Evolutionary conservation across 2,329 filamentous ascomycete genomes (phyloP), one percentile per base, ranked within the genome.

Genomic region (Ambrosiella xylebori): DNA sequence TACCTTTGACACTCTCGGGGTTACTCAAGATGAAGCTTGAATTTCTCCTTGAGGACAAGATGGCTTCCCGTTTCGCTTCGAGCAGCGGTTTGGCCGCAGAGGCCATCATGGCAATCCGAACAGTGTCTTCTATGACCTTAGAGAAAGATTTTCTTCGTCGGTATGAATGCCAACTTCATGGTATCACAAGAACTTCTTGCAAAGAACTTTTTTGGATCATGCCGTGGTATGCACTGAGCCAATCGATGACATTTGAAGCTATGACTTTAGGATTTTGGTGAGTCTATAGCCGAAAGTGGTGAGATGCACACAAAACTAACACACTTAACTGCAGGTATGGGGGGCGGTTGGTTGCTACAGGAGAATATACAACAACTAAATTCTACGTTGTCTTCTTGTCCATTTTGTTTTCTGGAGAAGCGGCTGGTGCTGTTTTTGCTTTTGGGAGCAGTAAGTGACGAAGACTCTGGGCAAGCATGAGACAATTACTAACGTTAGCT

Each of bases 381-480:
- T 78, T 77, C 64, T 77, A 77, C 63, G 68, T 73, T 40, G 71
- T 76, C 38, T 78, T 78, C 64, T 72, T 76, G 58, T 73, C 74
- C 17, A 68, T 76, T 13, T 66, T 78, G 19, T 77, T 72, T 61
- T 71, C 71, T 0, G 71, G 69, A 3, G 68, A 75, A 68, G 68
- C 71, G 4, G 68, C 71, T 2, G 69, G 70, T 2, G 61, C 64
- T 45, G 62, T 74, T n/a, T 74, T 74, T 63, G 68, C 75, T 51
- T 74, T 76, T 62, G 71, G 71, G 1, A 76, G 75, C 3, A 76
- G 72, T 62, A 61, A 41, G 60, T 47, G 1, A 15, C 27, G 27
- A 27, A 5, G 27, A 3, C 27, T 15, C 7, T 19, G 9, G 49
- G 41, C 55, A 55, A 17, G n/a, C 15, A 54, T 36, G 27, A 9